Evolutionary conservation across 257 asterid species (phyloP).

Genomic region (Scutellaria minor): DNA sequence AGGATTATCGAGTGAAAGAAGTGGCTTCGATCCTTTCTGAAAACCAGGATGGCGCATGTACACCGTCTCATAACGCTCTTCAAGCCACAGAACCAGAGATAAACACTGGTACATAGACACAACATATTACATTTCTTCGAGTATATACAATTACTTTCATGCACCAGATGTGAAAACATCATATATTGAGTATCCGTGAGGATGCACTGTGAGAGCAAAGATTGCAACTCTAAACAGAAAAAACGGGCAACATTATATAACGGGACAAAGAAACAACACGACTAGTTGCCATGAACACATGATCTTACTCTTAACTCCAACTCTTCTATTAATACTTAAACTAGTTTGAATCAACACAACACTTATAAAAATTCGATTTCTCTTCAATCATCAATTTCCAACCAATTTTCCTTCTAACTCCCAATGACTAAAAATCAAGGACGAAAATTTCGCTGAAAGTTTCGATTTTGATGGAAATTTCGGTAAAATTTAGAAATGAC

Average conservation of each 20-base stretch:
- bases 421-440: not conserved
- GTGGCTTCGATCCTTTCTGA: constrained; percentile 78
- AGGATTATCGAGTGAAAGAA: constrained; percentile 80
- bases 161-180: not conserved
- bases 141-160: too few species aligned
- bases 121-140: not conserved
- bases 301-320: too few species aligned
- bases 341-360: too few species aligned
- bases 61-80: constrained; percentile 87
- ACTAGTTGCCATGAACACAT: not conserved
- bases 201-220: not conserved
- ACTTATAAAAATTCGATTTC: not conserved
- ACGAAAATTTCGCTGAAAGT: too few species aligned
- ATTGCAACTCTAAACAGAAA: constrained; percentile 1
- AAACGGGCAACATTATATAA: not conserved
- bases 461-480: too few species aligned
- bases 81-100: constrained; percentile 90
- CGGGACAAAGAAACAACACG: not conserved
- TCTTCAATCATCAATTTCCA: not conserved
- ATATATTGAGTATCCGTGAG: not conserved
- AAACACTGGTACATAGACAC: constrained; percentile 61
- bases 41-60: constrained; percentile 89
- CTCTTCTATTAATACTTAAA: too few species aligned
- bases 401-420: not conserved
- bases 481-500: too few species aligned